A percentile compares a stretch with the other conserved stretches of the same genome.
Evolutionary conservation across 805 yeast species (phyloP).

Genomic region (Maudiozyma serrabonitensis): DNA sequence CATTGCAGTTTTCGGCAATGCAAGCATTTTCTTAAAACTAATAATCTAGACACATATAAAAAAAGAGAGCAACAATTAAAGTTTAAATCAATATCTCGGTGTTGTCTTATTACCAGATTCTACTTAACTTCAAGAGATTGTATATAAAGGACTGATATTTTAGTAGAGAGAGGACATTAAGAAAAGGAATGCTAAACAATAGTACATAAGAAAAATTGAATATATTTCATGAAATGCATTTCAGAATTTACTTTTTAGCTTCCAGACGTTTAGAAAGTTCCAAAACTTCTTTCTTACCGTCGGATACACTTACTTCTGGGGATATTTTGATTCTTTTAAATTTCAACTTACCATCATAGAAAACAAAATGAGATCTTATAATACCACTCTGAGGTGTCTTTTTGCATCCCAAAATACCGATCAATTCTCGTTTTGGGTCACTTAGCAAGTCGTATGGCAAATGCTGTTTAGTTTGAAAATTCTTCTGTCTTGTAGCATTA

Average conservation of each 20-base stretch:
- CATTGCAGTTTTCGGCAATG: too few species aligned
- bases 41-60: too few species aligned
- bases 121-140: too few species aligned
- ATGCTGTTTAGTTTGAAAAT: conserved; percentile 60
- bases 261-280: conserved; percentile 27
- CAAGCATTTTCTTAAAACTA: too few species aligned
- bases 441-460: conserved; percentile 66
- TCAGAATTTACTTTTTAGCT: conserved; percentile 1
- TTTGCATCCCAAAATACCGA: conserved; percentile 72
- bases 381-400: conserved; percentile 63
- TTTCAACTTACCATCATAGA: conserved; percentile 61
- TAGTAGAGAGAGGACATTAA: too few species aligned
- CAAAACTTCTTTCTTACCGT: conserved; percentile 50
- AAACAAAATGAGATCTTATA: conserved; percentile 86
- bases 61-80: too few species aligned
- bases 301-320: conserved; percentile 48
- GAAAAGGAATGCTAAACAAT: too few species aligned
- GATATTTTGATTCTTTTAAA: conserved; percentile 32
- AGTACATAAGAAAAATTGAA: too few species aligned
- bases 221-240: background rate
- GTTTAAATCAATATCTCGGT: too few species aligned
- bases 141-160: too few species aligned
- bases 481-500: conserved; percentile 65
- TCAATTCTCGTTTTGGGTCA: conserved; percentile 63
- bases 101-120: too few species aligned